These are phyloP conservation scores for Alternaria metachromatica DNA, from an alignment of 2,329 filamentous ascomycete species.

Conservation along the genomic window DNA sequence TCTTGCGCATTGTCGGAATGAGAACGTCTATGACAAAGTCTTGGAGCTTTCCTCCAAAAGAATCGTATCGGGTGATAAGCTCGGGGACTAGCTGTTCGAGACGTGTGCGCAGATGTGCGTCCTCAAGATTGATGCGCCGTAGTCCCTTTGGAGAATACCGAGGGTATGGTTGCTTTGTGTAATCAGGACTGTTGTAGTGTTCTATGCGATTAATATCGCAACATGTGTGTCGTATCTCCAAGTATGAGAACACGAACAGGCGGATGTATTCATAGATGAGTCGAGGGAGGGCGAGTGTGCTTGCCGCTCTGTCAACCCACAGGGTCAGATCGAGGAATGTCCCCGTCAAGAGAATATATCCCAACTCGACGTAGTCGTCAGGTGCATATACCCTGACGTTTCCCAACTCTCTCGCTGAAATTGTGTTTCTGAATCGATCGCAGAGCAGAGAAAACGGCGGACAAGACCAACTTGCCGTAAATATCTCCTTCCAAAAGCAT, in stretches of 20 bases:
- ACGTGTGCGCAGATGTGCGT: not conserved
- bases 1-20: not conserved
- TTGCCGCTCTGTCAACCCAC: not conserved
- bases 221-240: not conserved
- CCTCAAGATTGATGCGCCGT: not conserved
- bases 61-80: not conserved
- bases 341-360: no score
- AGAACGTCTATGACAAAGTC: not conserved
- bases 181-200: accelerated
- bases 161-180: not conserved
- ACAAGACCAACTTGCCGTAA: accelerated
- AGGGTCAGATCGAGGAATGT: not conserved
- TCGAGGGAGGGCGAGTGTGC: accelerated
- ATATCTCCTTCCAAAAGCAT: not conserved
- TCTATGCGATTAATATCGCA: not conserved
- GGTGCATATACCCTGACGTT: accelerated
- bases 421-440: not conserved
- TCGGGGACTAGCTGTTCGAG: not conserved
- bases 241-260: not conserved
- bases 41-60: not conserved
- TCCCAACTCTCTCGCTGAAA: not conserved
- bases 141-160: not conserved
- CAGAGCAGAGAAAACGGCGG: not conserved
- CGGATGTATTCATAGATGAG: accelerated
- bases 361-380: no score